Percentiles rank a stretch among this genome's conserved stretches.
These are phyloP conservation scores for Podaxis carcinomalis DNA, from an alignment of 768 basidiomycete species.

Conservation along the genomic window DNA sequence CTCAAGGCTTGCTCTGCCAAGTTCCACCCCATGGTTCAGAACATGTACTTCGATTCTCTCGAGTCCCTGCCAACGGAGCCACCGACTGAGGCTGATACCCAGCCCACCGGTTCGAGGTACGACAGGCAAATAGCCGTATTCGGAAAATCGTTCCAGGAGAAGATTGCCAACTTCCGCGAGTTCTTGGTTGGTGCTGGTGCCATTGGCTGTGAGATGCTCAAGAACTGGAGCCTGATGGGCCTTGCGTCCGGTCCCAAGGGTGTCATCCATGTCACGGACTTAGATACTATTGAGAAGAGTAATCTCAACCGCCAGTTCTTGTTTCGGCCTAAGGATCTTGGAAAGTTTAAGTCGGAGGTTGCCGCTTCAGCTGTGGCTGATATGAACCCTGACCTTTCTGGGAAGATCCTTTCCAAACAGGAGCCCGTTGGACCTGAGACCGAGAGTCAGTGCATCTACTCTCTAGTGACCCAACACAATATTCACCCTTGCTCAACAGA, in stretches of 20 bases:
- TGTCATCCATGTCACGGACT: slow-evolving; percentile 87
- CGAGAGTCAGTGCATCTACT: slow-evolving; percentile 61
- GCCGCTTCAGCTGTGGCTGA: slow-evolving; percentile 87
- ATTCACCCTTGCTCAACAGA: slow-evolving; percentile 59
- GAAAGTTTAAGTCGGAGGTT: slow-evolving; percentile 95
- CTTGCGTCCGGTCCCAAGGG: slow-evolving; percentile 77
- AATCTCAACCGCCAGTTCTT: slow-evolving; percentile 98
- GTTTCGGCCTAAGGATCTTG: slow-evolving; percentile 93
- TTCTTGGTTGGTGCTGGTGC: slow-evolving; percentile 99
- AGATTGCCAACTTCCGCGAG: slow-evolving; percentile 83
- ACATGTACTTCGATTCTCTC: slow-evolving; percentile 95
- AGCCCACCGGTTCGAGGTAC: slow-evolving; percentile 79
- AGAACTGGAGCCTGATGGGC: slow-evolving; percentile 99
- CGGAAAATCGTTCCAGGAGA: slow-evolving; percentile 88
- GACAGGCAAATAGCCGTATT: slow-evolving; percentile 97
- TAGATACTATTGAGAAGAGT: slow-evolving; percentile 99
- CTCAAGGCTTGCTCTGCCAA: slow-evolving; percentile 97
- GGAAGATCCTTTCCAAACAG: slow-evolving; percentile 85
- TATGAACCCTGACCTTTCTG: slow-evolving; percentile 90
- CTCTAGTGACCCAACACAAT: not conserved
- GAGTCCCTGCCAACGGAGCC: slow-evolving; percentile 80
- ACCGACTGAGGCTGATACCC: slow-evolving; percentile 80
- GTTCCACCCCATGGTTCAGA: slow-evolving; percentile 94
- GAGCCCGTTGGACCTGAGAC: slow-evolving; percentile 91
- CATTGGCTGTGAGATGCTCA: slow-evolving; percentile 99